Evolutionary conservation across 495 filamentous ascomycete species (phyloP), one percentile per base, ranked within the genome.

Genomic region (Ascobolus immersus): DNA sequence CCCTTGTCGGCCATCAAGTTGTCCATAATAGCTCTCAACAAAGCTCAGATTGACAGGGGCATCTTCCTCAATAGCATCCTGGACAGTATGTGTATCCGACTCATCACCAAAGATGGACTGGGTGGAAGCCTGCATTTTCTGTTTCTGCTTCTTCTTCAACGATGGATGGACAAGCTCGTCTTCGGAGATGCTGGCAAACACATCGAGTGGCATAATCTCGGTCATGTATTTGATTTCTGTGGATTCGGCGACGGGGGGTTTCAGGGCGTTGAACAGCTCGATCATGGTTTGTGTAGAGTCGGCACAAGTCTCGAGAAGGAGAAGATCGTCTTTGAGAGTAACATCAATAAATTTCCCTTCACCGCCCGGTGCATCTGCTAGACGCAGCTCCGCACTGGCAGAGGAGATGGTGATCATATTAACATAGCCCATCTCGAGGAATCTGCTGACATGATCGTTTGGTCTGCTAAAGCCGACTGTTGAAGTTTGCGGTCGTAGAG

Each of bases 221-320:
- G 84, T 94, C 25, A 73, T 67, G 49, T 93, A 99, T 46, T 84
- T 84, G 36, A 67, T 61, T 34, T 73, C 69, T 29, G 72, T 73
- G 43, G 65, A 77, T 6, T 81, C 80, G 1, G 78, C 71, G 5
- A 65, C 65, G 2, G 89, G 86, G 15, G 82, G 86, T 8, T 67
- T 68, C 4, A 99, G 61, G 0, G 72, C 81, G 45, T 77, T 79
- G 25, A 86, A 49, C 37, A 86, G 65, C 11, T 61, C 67, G 32
- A 89, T 70, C 2, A 99, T 63, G 1, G 89, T 94, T 44, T 91
- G 80, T 0, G 86, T 94, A 7, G 89, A 94, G 52, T 99, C 89
- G 11, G 89, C 86, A 47, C 89, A 94, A 3, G 80, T 77, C 49
- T 99, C 89, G 11, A 99, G 58, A 15, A 99, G 69, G 18, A 94